These are phyloP conservation scores for Crucibulum laeve DNA, from an alignment of 768 basidiomycete genomes.

Conservation along the genomic window DNA sequence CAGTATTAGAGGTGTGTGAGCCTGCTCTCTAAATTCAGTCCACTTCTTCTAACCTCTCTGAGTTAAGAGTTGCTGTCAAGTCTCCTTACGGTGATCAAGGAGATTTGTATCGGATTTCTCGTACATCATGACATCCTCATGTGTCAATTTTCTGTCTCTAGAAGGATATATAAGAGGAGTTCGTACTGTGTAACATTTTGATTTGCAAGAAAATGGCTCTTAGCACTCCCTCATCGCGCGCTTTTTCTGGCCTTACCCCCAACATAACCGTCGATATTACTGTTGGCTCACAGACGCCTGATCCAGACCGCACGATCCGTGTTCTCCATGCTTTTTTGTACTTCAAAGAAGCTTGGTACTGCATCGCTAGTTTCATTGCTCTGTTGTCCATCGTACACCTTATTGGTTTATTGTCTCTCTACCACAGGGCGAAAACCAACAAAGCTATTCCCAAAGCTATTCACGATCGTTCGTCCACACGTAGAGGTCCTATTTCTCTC, in stretches of 20 bases:
- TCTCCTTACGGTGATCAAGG: too few relatives aligned
- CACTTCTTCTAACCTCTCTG: too few relatives aligned
- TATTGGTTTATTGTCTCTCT: not conserved
- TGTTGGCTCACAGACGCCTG: not conserved
- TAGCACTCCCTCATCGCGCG: not conserved
- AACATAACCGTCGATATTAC: not conserved
- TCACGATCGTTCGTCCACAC: not conserved
- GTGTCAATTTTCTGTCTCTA: too few relatives aligned
- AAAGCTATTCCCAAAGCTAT: not conserved
- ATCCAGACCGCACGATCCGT: constrained; percentile 4
- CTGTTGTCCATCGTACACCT: constrained; percentile 16
- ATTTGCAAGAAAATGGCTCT: not conserved
- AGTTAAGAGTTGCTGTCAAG: too few relatives aligned
- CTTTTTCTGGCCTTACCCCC: not conserved
- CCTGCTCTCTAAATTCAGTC: too few relatives aligned
- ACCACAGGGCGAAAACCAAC: not conserved
- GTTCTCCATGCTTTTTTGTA: constrained; percentile 11
- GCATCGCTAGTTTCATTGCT: constrained; percentile 23
- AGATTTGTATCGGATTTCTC: too few relatives aligned
- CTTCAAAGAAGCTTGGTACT: constrained; percentile 27
- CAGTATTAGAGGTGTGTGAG: too few relatives aligned
- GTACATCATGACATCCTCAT: too few relatives aligned
- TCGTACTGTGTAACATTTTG: too few relatives aligned
- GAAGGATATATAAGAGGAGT: too few relatives aligned
- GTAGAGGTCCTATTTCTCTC: constrained; percentile 10